These are phyloP conservation scores for Zasmidium cellare DNA, from an alignment of 2,329 filamentous ascomycete genomes.

Conservation along the genomic window DNA sequence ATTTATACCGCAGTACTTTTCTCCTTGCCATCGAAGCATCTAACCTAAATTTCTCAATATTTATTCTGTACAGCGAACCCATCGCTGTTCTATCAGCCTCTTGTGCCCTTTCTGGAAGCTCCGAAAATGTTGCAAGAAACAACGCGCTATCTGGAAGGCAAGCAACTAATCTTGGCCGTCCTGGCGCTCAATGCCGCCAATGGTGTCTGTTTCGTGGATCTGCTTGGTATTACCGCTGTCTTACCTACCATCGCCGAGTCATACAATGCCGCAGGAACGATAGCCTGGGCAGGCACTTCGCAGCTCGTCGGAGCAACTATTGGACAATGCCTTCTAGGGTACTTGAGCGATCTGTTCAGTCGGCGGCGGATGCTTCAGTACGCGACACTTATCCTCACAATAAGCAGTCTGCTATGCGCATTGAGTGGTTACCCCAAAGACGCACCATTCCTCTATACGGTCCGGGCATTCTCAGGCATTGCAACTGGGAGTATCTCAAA, in stretches of 20 bases:
- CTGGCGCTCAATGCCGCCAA: constrained; percentile 15
- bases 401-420: constrained; percentile 12
- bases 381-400: constrained; percentile 6
- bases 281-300: constrained; percentile 22
- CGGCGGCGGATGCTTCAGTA: constrained; percentile 22
- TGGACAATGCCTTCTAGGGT: constrained; percentile 24
- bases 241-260: constrained; percentile 13
- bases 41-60: too few relatives aligned
- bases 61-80: too few relatives aligned
- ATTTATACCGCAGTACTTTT: too few relatives aligned
- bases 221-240: constrained; percentile 17
- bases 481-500: constrained; percentile 23
- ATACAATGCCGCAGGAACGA: constrained; percentile 15
- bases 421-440: constrained; percentile 4
- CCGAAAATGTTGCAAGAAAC: background rate
- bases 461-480: constrained; percentile 20
- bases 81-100: too few relatives aligned
- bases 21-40: too few relatives aligned
- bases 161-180: constrained; percentile 20
- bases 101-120: too few relatives aligned
- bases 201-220: constrained; percentile 14
- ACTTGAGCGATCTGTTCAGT: constrained; percentile 24
- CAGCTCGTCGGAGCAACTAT: constrained; percentile 18
- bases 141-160: constrained; percentile 5
- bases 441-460: constrained; percentile 10